Evolutionary conservation across 805 yeast genomes (phyloP), one percentile per base, ranked within the genome.

Genomic region (Ogataea angusta): DNA sequence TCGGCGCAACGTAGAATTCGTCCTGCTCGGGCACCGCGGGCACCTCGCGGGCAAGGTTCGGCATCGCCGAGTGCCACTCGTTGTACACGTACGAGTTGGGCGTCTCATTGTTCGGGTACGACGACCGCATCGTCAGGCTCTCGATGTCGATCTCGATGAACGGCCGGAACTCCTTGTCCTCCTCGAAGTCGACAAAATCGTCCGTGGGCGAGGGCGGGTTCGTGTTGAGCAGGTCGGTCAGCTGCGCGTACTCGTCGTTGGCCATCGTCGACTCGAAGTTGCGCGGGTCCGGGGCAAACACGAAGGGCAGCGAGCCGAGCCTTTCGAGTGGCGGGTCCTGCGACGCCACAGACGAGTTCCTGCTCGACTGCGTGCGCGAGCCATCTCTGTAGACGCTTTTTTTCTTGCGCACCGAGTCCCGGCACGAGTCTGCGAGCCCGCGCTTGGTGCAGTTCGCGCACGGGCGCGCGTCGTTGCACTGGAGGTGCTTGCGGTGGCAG

Each of bases 401-500:
- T 38, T 55, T 53, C 54, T 77, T 80, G 19, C 88, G 59, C 27
- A 70, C 72, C 5, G 78, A 75, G 55, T 82, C 85, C 26, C 63
- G 65, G 57, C 93, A 84, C 10, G 67, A 52, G 39, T 68, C 73
- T 2, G 46, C 48, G n/a, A 77, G 57, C 16, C 77, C 76, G 42
- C 90, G 61, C 55, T 82, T 83, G 15, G 69, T 52, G 61, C 93
- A 84, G 56, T 84, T 84, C 48, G 71, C 71, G 52, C 91, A 84
- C 0, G 93, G 91, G 42, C 93, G 63, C 19, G 72, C 68, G 42
- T 73, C 64, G 46, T 83, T 85, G 58, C 91, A 84, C 51, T 83
- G 90, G 10, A 84, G 67, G 52, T 83, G 93, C 48, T 84, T 84
- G 18, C 70, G 62, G 54, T 83, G 88, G 58, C 91, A 84, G 55